These are phyloP conservation scores for Metarhizium anisopliae DNA, from an alignment of 2,329 filamentous ascomycete species.

Conservation along the genomic window DNA sequence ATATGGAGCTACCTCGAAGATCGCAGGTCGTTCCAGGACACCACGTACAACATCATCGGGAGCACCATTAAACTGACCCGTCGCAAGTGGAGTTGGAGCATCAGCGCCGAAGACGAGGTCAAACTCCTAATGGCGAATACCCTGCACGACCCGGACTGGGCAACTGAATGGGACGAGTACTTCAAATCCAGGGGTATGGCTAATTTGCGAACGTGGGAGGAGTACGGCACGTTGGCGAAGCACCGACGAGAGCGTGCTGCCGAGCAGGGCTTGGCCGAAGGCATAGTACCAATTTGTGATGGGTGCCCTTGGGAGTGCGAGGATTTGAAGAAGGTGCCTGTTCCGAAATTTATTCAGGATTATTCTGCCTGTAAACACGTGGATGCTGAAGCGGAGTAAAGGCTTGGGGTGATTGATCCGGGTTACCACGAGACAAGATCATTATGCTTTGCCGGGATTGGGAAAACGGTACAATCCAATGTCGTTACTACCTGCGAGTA, in stretches of 20 bases:
- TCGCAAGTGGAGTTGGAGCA: slow-evolving; percentile 10
- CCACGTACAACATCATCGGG: slow-evolving; percentile 9
- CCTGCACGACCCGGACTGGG: slow-evolving; percentile 13
- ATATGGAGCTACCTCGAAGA: slow-evolving; percentile 7
- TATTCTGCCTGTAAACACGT: neutral
- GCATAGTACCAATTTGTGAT: slow-evolving; percentile 5
- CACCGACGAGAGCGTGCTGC: slow-evolving; percentile 12
- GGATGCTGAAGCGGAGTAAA: neutral
- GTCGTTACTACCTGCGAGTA: too few species aligned
- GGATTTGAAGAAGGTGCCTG: neutral
- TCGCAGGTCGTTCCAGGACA: slow-evolving; percentile 2
- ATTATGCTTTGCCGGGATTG: neutral
- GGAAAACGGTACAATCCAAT: too few species aligned
- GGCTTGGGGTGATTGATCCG: neutral
- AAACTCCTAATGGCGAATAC: slow-evolving; percentile 14
- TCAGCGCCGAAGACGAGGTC: slow-evolving; percentile 7
- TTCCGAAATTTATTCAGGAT: slow-evolving; percentile 1
- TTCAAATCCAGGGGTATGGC: slow-evolving; percentile 10
- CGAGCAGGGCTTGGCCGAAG: slow-evolving; percentile 2
- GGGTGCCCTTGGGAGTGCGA: slow-evolving; percentile 10
- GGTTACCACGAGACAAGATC: neutral
- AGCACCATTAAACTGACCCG: slow-evolving; percentile 10
- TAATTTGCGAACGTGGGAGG: slow-evolving; percentile 16
- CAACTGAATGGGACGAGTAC: slow-evolving; percentile 14
- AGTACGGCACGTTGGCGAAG: slow-evolving; percentile 14